These are phyloP conservation scores for Hygrocybe coccinea DNA, from an alignment of 768 basidiomycete species.

Conservation along the genomic window DNA sequence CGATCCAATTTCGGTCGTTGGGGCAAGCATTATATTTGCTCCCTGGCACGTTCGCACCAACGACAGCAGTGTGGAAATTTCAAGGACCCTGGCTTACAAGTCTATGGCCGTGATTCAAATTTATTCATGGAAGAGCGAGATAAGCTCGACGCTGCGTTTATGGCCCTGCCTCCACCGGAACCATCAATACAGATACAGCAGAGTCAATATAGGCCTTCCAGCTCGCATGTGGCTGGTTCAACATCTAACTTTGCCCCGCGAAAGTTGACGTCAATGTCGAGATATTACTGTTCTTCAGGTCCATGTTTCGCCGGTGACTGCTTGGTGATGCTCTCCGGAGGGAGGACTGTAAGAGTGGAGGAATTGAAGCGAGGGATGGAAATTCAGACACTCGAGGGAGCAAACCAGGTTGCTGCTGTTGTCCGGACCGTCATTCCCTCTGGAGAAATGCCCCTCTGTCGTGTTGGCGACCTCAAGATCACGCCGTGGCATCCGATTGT, in stretches of 20 bases:
- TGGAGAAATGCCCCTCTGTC: neutral
- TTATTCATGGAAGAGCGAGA: conserved; percentile 4
- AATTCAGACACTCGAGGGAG: conserved; percentile 2
- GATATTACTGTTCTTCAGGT: neutral
- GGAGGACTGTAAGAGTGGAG: conserved; percentile 1
- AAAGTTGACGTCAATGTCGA: conserved; percentile 2
- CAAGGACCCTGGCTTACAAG: conserved; percentile 12
- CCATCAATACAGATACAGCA: neutral
- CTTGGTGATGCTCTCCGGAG: neutral
- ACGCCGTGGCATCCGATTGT: conserved; percentile 11
- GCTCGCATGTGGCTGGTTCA: neutral
- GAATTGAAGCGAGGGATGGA: conserved; percentile 7
- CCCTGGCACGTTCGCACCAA: conserved; percentile 11
- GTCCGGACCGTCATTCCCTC: conserved; percentile 2
- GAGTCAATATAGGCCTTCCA: neutral
- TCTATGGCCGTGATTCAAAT: conserved; percentile 6
- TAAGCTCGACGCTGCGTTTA: conserved; percentile 9
- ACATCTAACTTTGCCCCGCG: no score
- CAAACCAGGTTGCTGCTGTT: conserved; percentile 3
- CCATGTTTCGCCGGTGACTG: conserved; percentile 9
- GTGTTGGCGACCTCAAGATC: conserved; percentile 4
- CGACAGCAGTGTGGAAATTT: conserved; percentile 13
- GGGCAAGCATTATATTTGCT: conserved; percentile 11
- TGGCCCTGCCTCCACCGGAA: conserved; percentile 7
- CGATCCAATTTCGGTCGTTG: conserved; percentile 3